Evolutionary conservation across 169 alveolate genomes (phyloP), one percentile per base, ranked within the genome.

Genomic region (Cryptosporidium canis): DNA sequence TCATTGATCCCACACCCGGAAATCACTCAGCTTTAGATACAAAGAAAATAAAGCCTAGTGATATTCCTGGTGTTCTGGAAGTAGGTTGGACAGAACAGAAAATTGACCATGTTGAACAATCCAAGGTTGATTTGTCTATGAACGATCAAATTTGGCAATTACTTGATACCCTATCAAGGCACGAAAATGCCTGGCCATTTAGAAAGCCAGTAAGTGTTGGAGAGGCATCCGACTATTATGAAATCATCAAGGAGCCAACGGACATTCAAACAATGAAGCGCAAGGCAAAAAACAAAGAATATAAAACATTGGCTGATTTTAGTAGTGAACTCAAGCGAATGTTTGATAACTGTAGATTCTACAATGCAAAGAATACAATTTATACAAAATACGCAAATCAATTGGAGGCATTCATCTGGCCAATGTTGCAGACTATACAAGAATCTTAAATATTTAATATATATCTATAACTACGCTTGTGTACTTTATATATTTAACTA

Each of bases 171-270:
- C 91, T 95, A 29, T 94, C 93, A 61, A 92, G 94, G 37, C 98
- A 95, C 37, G 96, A 92, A 51, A 92, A 95, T 18, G 93, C 98
- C 2, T 96, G 98, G 98, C 98, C 98, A 2, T 98, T 98, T 91
- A 84, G 95, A 65, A 96, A 97, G 71, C 99, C 99, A 2, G 99
- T 98, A 9, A 94, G 97, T 45, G 93, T 91, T 37, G 95, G 96
- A 6, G 98, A 96, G 71, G 99, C 99, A 1, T 98, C 99, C 0
- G 99, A 98, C 91, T 98, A 98, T 92, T 97, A 97, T 91, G 98
- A 97, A 56, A 96, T 97, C 31, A 97, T 98, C 33, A 96, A 94
- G 47, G 96, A 97, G 48, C 99, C 99, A 0, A 96, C 98, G 44
- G 99, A 97, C 87, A 93, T 98, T 43, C 92, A 95, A 41, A 96